A percentile compares a stretch with the other conserved stretches of the same genome.
These are phyloP conservation scores for Blastomyces parvus DNA, from an alignment of 2,329 filamentous ascomycete genomes.

Conservation along the genomic window DNA sequence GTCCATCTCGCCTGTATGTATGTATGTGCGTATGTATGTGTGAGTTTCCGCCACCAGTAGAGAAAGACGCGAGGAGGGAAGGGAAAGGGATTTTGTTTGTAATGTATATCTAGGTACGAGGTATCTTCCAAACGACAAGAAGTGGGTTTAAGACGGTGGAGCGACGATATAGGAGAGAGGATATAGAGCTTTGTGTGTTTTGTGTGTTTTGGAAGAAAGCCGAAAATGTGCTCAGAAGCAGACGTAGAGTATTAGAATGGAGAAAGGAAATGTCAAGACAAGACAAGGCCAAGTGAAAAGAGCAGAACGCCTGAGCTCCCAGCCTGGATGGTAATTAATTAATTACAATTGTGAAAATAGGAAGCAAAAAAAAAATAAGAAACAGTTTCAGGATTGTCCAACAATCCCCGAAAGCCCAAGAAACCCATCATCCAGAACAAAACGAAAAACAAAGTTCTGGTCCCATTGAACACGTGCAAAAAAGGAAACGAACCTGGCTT, in stretches of 20 bases:
- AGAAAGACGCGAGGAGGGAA: not conserved
- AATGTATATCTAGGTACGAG: not conserved
- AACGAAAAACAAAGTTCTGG: not conserved
- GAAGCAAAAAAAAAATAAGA: too few species aligned
- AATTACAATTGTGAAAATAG: not conserved
- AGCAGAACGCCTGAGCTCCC: constrained; percentile 8
- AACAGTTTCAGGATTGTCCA: not conserved
- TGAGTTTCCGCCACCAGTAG: not conserved
- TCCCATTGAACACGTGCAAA: not conserved
- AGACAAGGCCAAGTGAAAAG: constrained; percentile 7
- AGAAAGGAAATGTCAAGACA: not conserved
- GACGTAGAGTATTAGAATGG: too few species aligned
- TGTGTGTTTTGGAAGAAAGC: too few species aligned
- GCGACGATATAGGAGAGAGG: not conserved
- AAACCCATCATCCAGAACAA: constrained; percentile 8
- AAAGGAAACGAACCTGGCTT: not conserved
- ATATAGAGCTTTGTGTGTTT: constrained; percentile 7
- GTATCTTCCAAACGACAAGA: not conserved
- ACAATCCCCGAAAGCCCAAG: constrained; percentile 11
- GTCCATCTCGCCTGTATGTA: not conserved
- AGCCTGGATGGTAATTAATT: not conserved
- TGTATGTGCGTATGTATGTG: not conserved
- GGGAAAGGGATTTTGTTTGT: not conserved
- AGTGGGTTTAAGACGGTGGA: not conserved
- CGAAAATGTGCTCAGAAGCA: too few species aligned